Base-by-base conservation (phyloP, 2,329 filamentous ascomycete genomes). In the Orbilia brochopaga region DNA sequence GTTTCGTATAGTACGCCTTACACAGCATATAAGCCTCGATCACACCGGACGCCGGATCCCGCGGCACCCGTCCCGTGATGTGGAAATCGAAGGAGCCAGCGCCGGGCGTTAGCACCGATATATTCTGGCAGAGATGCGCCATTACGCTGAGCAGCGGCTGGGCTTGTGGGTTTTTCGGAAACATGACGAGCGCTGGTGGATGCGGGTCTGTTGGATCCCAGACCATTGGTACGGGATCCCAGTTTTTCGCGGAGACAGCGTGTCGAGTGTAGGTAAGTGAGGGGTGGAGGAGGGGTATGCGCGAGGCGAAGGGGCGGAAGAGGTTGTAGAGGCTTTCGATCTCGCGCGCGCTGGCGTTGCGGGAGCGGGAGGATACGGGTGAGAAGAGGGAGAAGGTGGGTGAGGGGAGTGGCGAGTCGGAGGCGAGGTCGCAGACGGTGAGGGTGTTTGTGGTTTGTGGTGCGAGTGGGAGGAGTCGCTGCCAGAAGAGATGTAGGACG, bases 401-500 rank as follows among this genome's bases (percentile, higher is more conserved):
- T 8, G 27, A 32, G 4, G 27, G 27, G 4, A 32, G 8, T 3
- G 27, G 27, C 27, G 27, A 32, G 27, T 32, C 27, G 27, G 27
- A 32, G 27, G 4, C 27, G 27, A 32, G 27, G 8, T 32, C 27
- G 27, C 27, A 32, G 4, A 32, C 4, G 4, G 27, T 32, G 8
- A 32, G 8, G 4, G 27, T 32, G 27, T 32, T 32, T 8, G 27
- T 4, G 8, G 27, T 32, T 8, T 32, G 3, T 8, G 27, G 27
- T 32, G 27, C 27, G 4, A 32, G 27, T 8, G 27, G 27, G 27
- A 32, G 27, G 8, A 54, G 50, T n/a, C 30, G 42, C 35, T 50
- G 55, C 62, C 62, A 65, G 11, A 59, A 46, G 7, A 13, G n/a
- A 2, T 53, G 3, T 7, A 65, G 21, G 3, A 65, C n/a, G 4